phyloP scores from a whole-genome alignment of 352 stramenopile species.

The Pythium coloratum region DNA sequence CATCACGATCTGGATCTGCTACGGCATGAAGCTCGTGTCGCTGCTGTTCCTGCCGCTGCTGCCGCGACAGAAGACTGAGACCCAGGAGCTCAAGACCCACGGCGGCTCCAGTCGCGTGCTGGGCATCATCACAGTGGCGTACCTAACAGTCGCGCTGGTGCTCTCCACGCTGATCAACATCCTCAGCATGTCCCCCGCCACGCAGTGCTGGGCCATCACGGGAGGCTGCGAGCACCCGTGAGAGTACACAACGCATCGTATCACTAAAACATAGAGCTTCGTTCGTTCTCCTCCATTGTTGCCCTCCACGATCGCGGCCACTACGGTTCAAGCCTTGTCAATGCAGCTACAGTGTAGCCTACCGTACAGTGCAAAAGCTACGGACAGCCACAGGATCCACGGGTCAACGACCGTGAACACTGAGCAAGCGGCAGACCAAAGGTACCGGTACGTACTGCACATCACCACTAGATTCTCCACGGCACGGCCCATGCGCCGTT shows the following conservation, averaged over 20 bases:
- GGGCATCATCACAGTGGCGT: slow-evolving; percentile 15
- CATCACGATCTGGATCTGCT: slow-evolving; percentile 25
- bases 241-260: not conserved
- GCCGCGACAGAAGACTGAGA: slow-evolving; percentile 29
- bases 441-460: no score
- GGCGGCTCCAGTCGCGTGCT: slow-evolving; percentile 12
- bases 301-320: no score
- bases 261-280: no score
- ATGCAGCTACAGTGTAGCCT: no score
- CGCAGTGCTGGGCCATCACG: slow-evolving; percentile 63
- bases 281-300: no score
- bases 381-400: not conserved
- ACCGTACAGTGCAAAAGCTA: not conserved
- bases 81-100: slow-evolving; percentile 15
- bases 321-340: no score
- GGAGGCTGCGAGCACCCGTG: slow-evolving; percentile 41
- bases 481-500: no score
- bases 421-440: no score
- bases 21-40: slow-evolving; percentile 25
- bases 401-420: no score
- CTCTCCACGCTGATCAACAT: slow-evolving; percentile 21
- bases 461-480: not conserved
- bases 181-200: slow-evolving; percentile 57
- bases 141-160: slow-evolving; percentile 15
- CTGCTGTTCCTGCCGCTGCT: slow-evolving; percentile 18